Evolutionary conservation across 2,329 filamentous ascomycete genomes (phyloP), one percentile per base, ranked within the genome.

Genomic region (Penicillium sp.): DNA sequence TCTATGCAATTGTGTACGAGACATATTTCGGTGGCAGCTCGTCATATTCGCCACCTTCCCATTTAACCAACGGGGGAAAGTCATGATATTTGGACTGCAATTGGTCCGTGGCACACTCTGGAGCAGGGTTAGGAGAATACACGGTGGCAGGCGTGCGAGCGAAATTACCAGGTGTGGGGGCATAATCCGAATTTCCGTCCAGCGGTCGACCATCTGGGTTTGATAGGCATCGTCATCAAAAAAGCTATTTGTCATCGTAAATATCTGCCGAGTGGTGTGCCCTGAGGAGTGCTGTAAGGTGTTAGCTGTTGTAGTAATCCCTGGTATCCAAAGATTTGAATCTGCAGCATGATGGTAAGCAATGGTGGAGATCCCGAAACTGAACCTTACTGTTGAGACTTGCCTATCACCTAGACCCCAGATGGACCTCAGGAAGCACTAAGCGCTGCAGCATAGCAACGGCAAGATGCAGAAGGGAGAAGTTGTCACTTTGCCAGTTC

Each of bases 1-100:
- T n/a, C n/a, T n/a, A n/a, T n/a, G n/a, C n/a, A n/a, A n/a, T n/a
- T 45, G 61, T 65, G 35, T 69, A 68, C 49, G 55, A 59, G 54
- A 67, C 43, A 52, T 62, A 65, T 56, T 43, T 50, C 13, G 62
- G 62, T 24, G 55, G 59, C 21, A 56, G 5, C 49, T 68, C 58
- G 50, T 69, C 54, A 44, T 66, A 68, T 59, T 64, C 56, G 50
- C 44, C 48, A 48, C 56, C 49, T 45, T 62, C 52, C 58, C 52
- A 63, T 54, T 65, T 49, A 44, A 46, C 43, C 19, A 63, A 59
- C 31, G 56, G 58, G 27, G 39, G 47, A 26, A 49, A 49, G 31
- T 37, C n/a, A 1, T 39, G 47, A 2, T 49, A 13, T 24, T 37
- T 2, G 4, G 29, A 14, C 29, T 37, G 31, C 13, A 22, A n/a